These are phyloP conservation scores for Eimeria praecox DNA, from an alignment of 169 alveolate genomes.

Conservation along the genomic window DNA sequence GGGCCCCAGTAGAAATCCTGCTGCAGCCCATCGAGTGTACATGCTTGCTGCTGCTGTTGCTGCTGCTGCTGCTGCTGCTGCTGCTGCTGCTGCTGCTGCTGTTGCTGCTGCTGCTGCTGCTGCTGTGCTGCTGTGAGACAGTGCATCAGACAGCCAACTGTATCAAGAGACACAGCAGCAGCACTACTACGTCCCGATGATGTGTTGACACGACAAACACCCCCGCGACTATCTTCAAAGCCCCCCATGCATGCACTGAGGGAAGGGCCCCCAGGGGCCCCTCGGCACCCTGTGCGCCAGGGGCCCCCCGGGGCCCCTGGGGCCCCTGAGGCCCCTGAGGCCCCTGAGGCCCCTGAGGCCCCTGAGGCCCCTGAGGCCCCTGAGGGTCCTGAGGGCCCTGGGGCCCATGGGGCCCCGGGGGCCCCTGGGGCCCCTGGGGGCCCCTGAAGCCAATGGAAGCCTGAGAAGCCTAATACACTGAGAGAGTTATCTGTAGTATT, in stretches of 20 bases:
- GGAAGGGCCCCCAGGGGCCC: neutral
- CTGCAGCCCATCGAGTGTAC: neutral
- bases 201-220: neutral
- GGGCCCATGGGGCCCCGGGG: no score
- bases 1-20: neutral
- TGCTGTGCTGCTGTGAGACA: neutral
- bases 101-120: neutral
- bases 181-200: neutral
- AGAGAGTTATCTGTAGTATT: no score
- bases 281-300: neutral
- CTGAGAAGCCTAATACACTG: no score
- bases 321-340: no score
- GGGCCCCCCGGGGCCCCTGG: no score
- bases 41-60: neutral
- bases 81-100: neutral
- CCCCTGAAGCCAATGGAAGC: no score
- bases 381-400: no score
- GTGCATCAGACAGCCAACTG: neutral
- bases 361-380: no score
- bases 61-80: neutral
- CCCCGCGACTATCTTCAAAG: neutral
- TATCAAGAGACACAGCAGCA: neutral
- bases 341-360: no score
- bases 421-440: no score
- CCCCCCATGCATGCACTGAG: neutral